Conservation (phyloP, 768 basidiomycete species). For the Leccinum disarticulatum region DNA sequence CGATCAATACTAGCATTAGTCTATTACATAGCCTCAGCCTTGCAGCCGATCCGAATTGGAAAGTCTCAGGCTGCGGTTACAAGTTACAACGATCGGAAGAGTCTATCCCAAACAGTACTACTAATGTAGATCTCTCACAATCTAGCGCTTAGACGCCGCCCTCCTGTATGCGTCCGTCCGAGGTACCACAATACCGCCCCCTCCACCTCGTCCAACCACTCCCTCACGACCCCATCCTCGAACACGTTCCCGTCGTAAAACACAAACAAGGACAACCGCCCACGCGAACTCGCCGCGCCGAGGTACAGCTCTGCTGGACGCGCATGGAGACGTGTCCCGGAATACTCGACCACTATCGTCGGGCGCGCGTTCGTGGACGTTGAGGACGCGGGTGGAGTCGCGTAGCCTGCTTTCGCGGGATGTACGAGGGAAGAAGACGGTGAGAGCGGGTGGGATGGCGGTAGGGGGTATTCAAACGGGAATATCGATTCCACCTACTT, state of each 20-base stretch:
- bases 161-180: slow-evolving; percentile 13
- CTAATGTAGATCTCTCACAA: too few species aligned
- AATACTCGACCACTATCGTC: slow-evolving; percentile 11
- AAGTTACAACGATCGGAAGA: too few species aligned
- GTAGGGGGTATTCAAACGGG: slow-evolving; percentile 39
- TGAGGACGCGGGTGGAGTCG: background rate
- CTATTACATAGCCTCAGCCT: too few species aligned
- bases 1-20: too few species aligned
- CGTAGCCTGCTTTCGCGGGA: slow-evolving; percentile 12
- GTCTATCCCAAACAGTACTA: too few species aligned
- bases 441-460: slow-evolving; percentile 23
- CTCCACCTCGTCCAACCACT: slow-evolving; percentile 49
- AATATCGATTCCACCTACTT: slow-evolving; percentile 35
- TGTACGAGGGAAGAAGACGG: slow-evolving; percentile 18
- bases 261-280: slow-evolving; percentile 34
- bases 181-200: slow-evolving; percentile 35
- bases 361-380: slow-evolving; percentile 1
- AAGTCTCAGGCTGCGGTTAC: too few species aligned
- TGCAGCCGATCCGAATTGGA: too few species aligned
- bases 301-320: slow-evolving; percentile 47
- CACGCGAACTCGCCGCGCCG: slow-evolving; percentile 36
- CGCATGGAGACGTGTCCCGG: slow-evolving; percentile 33
- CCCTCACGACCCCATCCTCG: slow-evolving; percentile 38
- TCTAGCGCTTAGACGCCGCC: too few species aligned
- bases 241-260: slow-evolving; percentile 50